These are phyloP conservation scores for Luzula sylvatica DNA, from an alignment of 176 grass and related monocot genomes.

Conservation along the genomic window DNA sequence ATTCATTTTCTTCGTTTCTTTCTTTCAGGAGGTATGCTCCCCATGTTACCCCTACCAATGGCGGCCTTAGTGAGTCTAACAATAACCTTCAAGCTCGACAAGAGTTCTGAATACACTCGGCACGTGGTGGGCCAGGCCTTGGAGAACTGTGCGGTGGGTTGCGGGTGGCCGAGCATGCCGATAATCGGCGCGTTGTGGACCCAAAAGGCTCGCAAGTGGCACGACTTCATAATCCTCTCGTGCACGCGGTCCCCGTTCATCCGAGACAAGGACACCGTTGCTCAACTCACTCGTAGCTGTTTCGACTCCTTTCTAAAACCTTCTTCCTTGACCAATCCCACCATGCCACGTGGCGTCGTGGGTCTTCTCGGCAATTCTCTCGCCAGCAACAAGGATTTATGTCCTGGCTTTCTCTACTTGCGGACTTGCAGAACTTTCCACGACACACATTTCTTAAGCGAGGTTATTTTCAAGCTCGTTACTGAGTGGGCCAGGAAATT, in stretches of 20 bases:
- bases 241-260: conserved; percentile 70
- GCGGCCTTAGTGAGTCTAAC: conserved; percentile 91
- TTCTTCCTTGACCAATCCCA: too few species aligned
- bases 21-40: conserved; percentile 69
- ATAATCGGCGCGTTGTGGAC: conserved; percentile 91
- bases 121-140: conserved; percentile 66
- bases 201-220: conserved; percentile 87
- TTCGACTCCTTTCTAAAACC: conserved; percentile 53
- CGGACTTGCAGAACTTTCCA: conserved; percentile 74
- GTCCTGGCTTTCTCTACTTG: conserved; percentile 78
- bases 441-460: conserved; percentile 67
- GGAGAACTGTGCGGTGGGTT: conserved; percentile 74
- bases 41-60: conserved; percentile 97
- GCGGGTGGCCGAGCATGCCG: conserved; percentile 93
- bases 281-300: conserved; percentile 66
- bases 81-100: conserved; percentile 96
- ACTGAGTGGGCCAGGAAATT: conserved; percentile 60
- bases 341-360: conserved; percentile 43
- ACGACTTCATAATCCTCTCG: conserved; percentile 81
- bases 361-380: conserved; percentile 60
- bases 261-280: conserved; percentile 73
- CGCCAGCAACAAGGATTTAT: conserved; percentile 51
- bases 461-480: conserved; percentile 77
- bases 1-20: neutral
- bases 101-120: conserved; percentile 58